Evolutionary conservation across 208 protist genomes (phyloP).

Genomic region (Acanthamoeba castellanii): DNA sequence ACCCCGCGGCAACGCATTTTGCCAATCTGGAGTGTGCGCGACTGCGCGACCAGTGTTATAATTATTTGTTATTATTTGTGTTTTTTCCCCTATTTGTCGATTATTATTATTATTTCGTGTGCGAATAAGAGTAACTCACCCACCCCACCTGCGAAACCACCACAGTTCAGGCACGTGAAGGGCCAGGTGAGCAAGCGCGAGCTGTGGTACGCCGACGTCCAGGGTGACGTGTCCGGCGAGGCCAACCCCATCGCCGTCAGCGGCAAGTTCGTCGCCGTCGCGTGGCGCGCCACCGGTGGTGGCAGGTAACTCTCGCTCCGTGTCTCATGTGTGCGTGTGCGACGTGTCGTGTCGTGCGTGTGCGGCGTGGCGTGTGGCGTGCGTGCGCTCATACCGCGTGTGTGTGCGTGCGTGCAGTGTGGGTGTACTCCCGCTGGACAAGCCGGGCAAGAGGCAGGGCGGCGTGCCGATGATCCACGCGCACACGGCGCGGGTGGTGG

Average conservation of each 20-base stretch:
- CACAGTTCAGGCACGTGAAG: constrained; percentile 41
- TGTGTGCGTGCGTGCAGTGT: background rate
- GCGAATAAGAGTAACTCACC: too few species aligned
- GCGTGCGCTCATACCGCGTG: background rate
- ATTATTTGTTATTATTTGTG: background rate
- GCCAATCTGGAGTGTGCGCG: too few species aligned
- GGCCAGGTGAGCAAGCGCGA: background rate
- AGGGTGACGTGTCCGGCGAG: constrained; percentile 35
- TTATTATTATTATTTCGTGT: too few species aligned
- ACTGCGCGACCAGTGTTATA: background rate
- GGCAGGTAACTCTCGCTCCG: background rate
- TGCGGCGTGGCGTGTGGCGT: background rate
- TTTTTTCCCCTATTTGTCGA: background rate
- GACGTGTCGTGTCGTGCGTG: background rate
- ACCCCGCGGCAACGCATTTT: background rate
- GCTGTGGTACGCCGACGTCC: constrained; percentile 66
- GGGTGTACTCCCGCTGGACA: constrained; percentile 27
- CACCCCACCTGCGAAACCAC: background rate
- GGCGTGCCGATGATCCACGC: constrained; percentile 27
- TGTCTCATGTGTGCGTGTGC: background rate
- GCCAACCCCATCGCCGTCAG: constrained; percentile 25
- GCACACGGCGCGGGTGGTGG: constrained; percentile 43
- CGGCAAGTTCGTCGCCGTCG: constrained; percentile 57
- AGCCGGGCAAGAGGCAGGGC: constrained; percentile 15
- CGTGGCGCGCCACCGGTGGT: constrained; percentile 51